Evolutionary conservation across 208 protist genomes (phyloP).

Genomic region (Trypanosomatidae sp.): DNA sequence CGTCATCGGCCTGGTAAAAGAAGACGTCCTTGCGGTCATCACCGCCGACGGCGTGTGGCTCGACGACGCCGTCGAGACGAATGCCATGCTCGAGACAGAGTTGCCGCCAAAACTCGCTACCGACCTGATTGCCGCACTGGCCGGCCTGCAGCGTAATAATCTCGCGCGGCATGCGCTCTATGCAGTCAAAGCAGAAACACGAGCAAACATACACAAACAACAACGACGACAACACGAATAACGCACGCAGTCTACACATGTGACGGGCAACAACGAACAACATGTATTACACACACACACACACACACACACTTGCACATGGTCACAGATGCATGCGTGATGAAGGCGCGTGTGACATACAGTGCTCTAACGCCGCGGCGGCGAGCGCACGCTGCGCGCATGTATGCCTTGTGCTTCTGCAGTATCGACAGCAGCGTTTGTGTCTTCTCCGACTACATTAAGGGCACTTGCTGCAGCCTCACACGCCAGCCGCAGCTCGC

Average conservation of each 20-base stretch:
- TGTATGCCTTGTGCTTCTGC: background rate
- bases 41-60: constrained; percentile 88
- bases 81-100: constrained; percentile 99
- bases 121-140: constrained; percentile 96
- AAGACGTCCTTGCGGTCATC: constrained; percentile 99
- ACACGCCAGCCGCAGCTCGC: constrained; percentile 17
- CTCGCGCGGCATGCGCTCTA: constrained; percentile 93
- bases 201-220: constrained; percentile 2
- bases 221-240: background rate
- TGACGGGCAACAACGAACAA: background rate
- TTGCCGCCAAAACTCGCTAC: constrained; percentile 98
- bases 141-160: constrained; percentile 99
- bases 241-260: background rate
- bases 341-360: background rate
- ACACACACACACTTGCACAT: background rate
- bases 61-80: constrained; percentile 86
- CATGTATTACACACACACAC: background rate
- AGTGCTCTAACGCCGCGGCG: background rate
- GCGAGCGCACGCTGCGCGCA: background rate
- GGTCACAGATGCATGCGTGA: background rate
- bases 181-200: background rate
- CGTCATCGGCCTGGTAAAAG: constrained; percentile 99
- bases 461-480: background rate
- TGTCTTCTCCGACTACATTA: background rate
- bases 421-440: background rate